Evolutionary conservation across 2,329 filamentous ascomycete species (phyloP).

Genomic region (Dothideomycetes sp.): DNA sequence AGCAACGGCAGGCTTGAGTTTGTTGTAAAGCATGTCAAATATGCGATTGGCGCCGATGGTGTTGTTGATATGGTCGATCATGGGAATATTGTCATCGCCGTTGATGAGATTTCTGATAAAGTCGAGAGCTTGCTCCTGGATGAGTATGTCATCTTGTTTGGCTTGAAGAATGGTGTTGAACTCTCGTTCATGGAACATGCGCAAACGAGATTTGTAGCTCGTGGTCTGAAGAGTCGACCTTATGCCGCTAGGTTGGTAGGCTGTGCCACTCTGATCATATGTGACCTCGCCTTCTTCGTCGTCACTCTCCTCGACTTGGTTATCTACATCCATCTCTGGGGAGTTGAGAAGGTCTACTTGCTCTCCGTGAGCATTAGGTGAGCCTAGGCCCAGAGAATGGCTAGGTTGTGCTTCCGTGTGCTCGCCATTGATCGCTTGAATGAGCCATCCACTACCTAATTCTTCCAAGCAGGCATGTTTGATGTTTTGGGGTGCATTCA

Average conservation of each 20-base stretch:
- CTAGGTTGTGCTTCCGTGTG: conserved; percentile 25
- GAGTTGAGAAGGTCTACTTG: conserved; percentile 48
- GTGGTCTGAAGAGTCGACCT: conserved; percentile 21
- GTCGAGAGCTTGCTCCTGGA: conserved; percentile 85
- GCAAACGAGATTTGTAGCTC: conserved; percentile 6
- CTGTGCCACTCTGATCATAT: conserved; percentile 28
- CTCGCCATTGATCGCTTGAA: conserved; percentile 61
- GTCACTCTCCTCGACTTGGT: conserved; percentile 16
- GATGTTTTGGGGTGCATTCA: conserved; percentile 56
- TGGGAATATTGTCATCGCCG: conserved; percentile 47
- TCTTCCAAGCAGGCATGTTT: conserved; percentile 71
- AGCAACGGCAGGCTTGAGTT: conserved; percentile 52
- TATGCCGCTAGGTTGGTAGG: conserved; percentile 23
- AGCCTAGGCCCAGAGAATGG: conserved; percentile 38
- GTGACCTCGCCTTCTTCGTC: conserved; percentile 36
- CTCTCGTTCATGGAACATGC: conserved; percentile 33
- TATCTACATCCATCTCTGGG: conserved; percentile 29
- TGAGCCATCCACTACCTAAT: conserved; percentile 68
- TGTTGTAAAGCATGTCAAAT: conserved; percentile 70
- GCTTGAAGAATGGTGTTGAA: conserved; percentile 56
- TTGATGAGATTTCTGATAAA: conserved; percentile 85
- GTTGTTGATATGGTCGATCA: conserved; percentile 76
- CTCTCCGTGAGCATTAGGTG: conserved; percentile 48
- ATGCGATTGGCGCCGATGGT: conserved; percentile 66
- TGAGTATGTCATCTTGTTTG: conserved; percentile 65